These are phyloP conservation scores for Schrenkiella parvula DNA, from an alignment of 345 rosid genomes.

Conservation along the genomic window DNA sequence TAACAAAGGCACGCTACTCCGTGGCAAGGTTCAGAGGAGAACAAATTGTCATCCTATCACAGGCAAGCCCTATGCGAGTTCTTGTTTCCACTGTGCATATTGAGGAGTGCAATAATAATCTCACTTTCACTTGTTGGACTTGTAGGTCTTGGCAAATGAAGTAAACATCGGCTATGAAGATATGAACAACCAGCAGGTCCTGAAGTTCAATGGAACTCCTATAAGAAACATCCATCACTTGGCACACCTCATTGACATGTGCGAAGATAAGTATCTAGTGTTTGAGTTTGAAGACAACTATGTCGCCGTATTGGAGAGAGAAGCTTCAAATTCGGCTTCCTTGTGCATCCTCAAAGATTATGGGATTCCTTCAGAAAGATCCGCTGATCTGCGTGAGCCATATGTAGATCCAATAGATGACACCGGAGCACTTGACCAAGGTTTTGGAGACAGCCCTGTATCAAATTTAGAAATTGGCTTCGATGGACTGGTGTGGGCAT, in stretches of 20 bases:
- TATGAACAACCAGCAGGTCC: slow-evolving; percentile 94
- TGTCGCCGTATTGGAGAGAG: slow-evolving; percentile 77
- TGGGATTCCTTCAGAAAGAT: slow-evolving; percentile 85
- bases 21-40: slow-evolving; percentile 86
- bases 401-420: slow-evolving; percentile 55
- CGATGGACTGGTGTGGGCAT: slow-evolving; percentile 75
- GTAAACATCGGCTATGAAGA: slow-evolving; percentile 93
- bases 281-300: slow-evolving; percentile 94
- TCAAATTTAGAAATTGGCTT: slow-evolving; percentile 71
- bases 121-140: too few species aligned
- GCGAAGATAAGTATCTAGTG: slow-evolving; percentile 67
- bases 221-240: slow-evolving; percentile 86
- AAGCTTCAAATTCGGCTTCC: slow-evolving; percentile 57
- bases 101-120: background rate
- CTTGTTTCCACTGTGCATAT: slow-evolving; percentile 5
- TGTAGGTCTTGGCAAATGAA: slow-evolving; percentile 87
- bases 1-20: slow-evolving; percentile 87
- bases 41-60: slow-evolving; percentile 93
- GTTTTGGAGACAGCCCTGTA: slow-evolving; percentile 56
- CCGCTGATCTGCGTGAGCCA: slow-evolving; percentile 70
- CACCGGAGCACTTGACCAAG: slow-evolving; percentile 43
- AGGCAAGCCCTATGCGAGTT: slow-evolving; percentile 41
- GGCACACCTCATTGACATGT: slow-evolving; percentile 77
- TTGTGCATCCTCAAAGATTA: slow-evolving; percentile 71
- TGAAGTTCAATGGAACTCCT: slow-evolving; percentile 72